Base-by-base conservation (phyloP, 148 eudicot species). In the Polygonum maritimum region DNA sequence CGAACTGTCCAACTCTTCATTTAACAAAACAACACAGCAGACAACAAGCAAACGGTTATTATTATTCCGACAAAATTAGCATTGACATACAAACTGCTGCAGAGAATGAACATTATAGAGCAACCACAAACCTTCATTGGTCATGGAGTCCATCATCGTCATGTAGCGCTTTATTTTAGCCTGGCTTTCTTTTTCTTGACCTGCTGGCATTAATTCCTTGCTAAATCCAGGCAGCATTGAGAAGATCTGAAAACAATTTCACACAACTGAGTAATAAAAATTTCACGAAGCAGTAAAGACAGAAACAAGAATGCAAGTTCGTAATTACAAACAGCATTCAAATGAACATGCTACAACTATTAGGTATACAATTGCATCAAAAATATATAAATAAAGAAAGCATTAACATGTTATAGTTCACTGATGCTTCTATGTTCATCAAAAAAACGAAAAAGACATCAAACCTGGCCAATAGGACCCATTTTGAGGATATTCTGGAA, bases 101-200 rank as follows among this genome's bases (percentile, higher is more conserved):
- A 44, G 47, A 44, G 11, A 44, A 0, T 10, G 47, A 10, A 44
- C 47, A 44, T 44, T 44, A 44, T 44, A 5, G 38, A 31, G 8
- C 36, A 60, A 26, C 36, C 14, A 36, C 71, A 65, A 65, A 67
- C 97, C 98, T 86, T 92, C 97, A 73, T 94, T 81, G 67, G 98
- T 92, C 98, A 94, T 94, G 49, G 98, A 94, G 77, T 94, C 97
- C 98, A 95, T 95, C 90, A 95, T 95, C 4, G 97, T 90, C 98
- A 95, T 92, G 77, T 92, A 95, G 36, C 96, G 91, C 85, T 95
- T 92, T 54, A 92, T 82, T 83, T 92, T 92, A 44, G 96, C 89
- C 75, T 92, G 98, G 79, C 98, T 92, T 88, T 92, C 96, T 76
- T 95, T 90, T 81, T 89, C 98, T 70, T 79, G 94, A 38, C 96